Conservation (phyloP, 2,329 filamentous ascomycete species). For the Aurifilum marmelostoma region DNA sequence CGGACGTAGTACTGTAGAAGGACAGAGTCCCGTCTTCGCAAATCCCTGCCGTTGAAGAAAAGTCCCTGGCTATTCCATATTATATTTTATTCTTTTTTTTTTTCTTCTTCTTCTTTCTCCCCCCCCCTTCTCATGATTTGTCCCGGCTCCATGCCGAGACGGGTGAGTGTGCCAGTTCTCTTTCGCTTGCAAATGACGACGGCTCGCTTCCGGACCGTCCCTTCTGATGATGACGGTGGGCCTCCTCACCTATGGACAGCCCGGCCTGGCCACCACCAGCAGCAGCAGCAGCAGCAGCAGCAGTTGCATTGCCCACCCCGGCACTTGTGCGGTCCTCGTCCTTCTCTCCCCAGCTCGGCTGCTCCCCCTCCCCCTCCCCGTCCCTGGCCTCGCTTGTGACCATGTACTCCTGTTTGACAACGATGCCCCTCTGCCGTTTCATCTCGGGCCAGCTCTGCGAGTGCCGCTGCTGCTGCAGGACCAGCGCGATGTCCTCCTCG, state of each 20-base stretch:
- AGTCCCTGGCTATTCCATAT: background rate
- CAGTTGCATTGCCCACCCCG: background rate
- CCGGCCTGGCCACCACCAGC: no score
- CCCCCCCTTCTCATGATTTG: background rate
- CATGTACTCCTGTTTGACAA: slow-evolving; percentile 18
- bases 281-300: background rate
- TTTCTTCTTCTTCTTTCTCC: background rate
- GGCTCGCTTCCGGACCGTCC: slow-evolving; percentile 1
- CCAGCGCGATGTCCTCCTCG: slow-evolving; percentile 12
- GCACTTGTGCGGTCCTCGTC: background rate
- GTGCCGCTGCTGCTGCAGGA: slow-evolving; percentile 1
- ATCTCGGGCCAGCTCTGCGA: slow-evolving; percentile 4
- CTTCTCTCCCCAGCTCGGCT: background rate
- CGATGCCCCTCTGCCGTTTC: slow-evolving; percentile 2
- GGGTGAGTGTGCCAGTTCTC: background rate
- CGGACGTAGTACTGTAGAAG: background rate
- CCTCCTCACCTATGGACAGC: background rate
- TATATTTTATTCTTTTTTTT: no score
- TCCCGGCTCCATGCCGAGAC: slow-evolving; percentile 1
- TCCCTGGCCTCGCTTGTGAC: slow-evolving; percentile 14
- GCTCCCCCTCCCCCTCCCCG: no score
- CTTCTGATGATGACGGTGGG: background rate
- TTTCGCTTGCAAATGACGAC: slow-evolving; percentile 1
- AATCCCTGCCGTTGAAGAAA: background rate
- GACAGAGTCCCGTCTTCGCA: background rate